A percentile compares a stretch with the other conserved stretches of the same genome.
Evolutionary conservation across 163 green algal genomes (phyloP).

Genomic region (Chlorella variabilis): DNA sequence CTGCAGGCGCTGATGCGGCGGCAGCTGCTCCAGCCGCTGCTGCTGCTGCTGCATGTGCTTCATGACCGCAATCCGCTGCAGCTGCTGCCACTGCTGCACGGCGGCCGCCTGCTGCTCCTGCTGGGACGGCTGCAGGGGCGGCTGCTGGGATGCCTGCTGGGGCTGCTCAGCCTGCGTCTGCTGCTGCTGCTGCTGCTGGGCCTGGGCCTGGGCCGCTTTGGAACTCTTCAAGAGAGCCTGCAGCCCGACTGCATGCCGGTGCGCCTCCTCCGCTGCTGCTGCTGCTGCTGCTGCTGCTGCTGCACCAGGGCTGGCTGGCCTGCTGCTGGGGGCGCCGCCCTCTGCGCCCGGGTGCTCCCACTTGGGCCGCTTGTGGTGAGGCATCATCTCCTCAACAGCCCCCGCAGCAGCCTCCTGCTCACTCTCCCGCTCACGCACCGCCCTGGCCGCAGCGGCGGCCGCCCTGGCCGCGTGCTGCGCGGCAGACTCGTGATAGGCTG

Average conservation of each 20-base stretch:
- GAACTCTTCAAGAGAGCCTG: not conserved
- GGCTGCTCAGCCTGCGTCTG: not conserved
- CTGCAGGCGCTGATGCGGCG: not conserved
- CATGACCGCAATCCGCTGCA: not conserved
- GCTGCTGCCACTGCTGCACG: not conserved
- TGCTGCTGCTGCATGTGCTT: not conserved
- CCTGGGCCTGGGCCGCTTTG: not conserved
- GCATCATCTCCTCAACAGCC: not conserved
- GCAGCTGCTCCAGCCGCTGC: not conserved
- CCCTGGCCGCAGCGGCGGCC: not conserved
- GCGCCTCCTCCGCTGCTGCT: not conserved
- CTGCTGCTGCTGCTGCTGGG: constrained; percentile 12
- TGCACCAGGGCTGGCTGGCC: not conserved
- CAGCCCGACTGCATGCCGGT: not conserved
- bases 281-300: constrained; percentile 14
- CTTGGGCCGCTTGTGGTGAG: not conserved
- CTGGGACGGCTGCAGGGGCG: not conserved
- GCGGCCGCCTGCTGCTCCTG: not conserved
- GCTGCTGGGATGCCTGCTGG: not conserved
- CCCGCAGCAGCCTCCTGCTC: constrained; percentile 2
- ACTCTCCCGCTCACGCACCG: not conserved
- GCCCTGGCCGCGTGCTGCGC: too few species aligned
- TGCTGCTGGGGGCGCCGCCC: not conserved
- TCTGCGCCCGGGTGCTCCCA: not conserved
- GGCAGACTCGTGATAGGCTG: too few species aligned